Conservation (phyloP, 2,329 filamentous ascomycete species). For the Nemania sp. region DNA sequence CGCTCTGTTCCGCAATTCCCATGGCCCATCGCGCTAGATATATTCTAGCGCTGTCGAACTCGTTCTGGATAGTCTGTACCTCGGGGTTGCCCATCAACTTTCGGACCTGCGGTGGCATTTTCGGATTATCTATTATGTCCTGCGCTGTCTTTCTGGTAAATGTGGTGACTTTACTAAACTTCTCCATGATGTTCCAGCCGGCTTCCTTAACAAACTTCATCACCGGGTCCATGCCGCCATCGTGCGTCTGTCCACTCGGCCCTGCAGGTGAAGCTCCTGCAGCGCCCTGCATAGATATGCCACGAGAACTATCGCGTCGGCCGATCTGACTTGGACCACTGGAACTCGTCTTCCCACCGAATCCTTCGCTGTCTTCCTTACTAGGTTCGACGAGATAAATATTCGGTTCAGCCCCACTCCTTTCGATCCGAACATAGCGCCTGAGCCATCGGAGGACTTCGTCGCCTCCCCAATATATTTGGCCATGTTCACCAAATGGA, state of each 20-base stretch:
- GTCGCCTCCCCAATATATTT: conserved; percentile 97
- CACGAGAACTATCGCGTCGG: conserved; percentile 43
- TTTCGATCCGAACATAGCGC: conserved; percentile 79
- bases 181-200: conserved; percentile 94
- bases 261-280: conserved; percentile 44
- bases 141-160: conserved; percentile 92
- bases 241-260: conserved; percentile 48
- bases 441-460: conserved; percentile 91
- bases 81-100: conserved; percentile 87
- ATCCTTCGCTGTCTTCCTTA: conserved; percentile 80
- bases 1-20: conserved; percentile 97
- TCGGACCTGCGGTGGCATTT: conserved; percentile 84
- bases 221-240: conserved; percentile 87
- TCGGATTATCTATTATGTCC: conserved; percentile 88
- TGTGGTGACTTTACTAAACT: conserved; percentile 95
- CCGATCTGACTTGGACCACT: conserved; percentile 50
- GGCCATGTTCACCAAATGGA: conserved; percentile 80
- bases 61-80: conserved; percentile 91
- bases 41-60: conserved; percentile 93
- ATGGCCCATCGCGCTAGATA: conserved; percentile 98
- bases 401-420: conserved; percentile 83
- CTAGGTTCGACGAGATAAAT: conserved; percentile 89
- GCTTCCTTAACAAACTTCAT: conserved; percentile 94
- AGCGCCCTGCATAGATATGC: conserved; percentile 39
- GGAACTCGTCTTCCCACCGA: conserved; percentile 65